Percentiles rank a stretch among this genome's conserved stretches.
Evolutionary conservation across 1,284 basidiomycete genomes (phyloP).

Genomic region (Volvariella volvacea): DNA sequence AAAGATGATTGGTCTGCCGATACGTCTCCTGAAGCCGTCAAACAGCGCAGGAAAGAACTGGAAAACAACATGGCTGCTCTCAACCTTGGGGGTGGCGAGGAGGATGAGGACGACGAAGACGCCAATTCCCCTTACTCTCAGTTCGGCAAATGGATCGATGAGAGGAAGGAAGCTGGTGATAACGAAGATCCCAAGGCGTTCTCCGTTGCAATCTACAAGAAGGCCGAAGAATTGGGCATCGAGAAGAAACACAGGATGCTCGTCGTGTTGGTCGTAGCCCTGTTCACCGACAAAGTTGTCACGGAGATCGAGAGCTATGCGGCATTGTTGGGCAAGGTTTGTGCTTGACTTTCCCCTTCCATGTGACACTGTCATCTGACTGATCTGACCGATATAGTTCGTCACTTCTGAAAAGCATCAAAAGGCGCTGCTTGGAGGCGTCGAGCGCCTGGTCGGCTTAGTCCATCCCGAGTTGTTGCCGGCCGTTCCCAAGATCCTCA

Average conservation of each 20-base stretch:
- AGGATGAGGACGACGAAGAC: constrained; percentile 85
- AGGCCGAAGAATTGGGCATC: constrained; percentile 88
- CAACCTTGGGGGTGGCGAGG: constrained; percentile 51
- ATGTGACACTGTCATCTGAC: no score
- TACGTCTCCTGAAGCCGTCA: constrained; percentile 88
- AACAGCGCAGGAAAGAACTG: constrained; percentile 77
- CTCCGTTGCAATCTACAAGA: constrained; percentile 75
- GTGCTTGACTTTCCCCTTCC: constrained; percentile 12
- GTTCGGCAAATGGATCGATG: constrained; percentile 84
- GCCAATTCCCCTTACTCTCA: constrained; percentile 81
- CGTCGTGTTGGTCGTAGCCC: constrained; percentile 78
- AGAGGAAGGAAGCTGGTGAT: constrained; percentile 51
- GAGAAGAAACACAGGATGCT: constrained; percentile 95
- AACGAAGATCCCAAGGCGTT: constrained; percentile 37
- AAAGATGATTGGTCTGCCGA: constrained; percentile 88
- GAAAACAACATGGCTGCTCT: constrained; percentile 59
- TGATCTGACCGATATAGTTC: constrained; percentile 48
- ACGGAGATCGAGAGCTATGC: constrained; percentile 71
- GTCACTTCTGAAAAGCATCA: constrained; percentile 89
- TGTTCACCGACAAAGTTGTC: constrained; percentile 79
- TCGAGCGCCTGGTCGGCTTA: constrained; percentile 79
- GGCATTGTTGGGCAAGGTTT: constrained; percentile 77
- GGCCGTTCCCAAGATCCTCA: constrained; percentile 85
- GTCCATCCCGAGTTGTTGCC: constrained; percentile 61
- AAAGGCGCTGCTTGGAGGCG: constrained; percentile 86